These are phyloP conservation scores for Turritis glabra DNA, from an alignment of 345 rosid species.

Conservation along the genomic window DNA sequence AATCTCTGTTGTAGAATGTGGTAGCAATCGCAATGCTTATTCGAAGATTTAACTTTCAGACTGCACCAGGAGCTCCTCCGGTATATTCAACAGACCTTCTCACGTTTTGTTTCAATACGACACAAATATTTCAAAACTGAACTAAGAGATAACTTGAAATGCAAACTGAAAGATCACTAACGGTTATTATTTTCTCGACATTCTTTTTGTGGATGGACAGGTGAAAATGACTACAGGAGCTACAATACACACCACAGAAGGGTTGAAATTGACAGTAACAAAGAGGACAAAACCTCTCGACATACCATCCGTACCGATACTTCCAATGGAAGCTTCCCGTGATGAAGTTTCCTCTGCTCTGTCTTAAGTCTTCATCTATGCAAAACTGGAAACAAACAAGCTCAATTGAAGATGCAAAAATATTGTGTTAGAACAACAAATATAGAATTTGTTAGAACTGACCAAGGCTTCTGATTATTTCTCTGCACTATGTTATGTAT, in stretches of 20 bases:
- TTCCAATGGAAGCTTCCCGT: conserved; percentile 40
- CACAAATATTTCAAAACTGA: neutral
- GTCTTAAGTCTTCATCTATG: conserved; percentile 31
- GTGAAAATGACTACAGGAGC: conserved; percentile 95
- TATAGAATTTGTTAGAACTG: conserved; percentile 4
- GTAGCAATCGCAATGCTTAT: conserved; percentile 94
- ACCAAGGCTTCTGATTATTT: conserved; percentile 16
- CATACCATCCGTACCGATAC: conserved; percentile 46
- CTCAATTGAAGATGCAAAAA: neutral
- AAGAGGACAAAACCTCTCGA: conserved; percentile 55
- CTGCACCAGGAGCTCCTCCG: conserved; percentile 84
- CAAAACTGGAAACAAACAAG: conserved; percentile 2
- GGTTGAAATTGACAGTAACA: conserved; percentile 69
- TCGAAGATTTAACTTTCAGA: conserved; percentile 71
- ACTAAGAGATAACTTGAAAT: neutral
- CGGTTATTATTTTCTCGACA: neutral
- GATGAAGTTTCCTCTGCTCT: conserved; percentile 59
- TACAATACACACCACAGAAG: conserved; percentile 89
- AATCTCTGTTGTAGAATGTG: conserved; percentile 51
- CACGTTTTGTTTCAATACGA: neutral
- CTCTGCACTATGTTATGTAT: conserved; percentile 18
- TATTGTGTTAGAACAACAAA: conserved; percentile 11
- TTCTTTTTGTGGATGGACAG: conserved; percentile 43
- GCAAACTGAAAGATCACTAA: neutral
- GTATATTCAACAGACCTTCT: conserved; percentile 46